These are phyloP conservation scores for Juglanconis juglandina DNA, from an alignment of 2,329 filamentous ascomycete species.

Conservation along the genomic window DNA sequence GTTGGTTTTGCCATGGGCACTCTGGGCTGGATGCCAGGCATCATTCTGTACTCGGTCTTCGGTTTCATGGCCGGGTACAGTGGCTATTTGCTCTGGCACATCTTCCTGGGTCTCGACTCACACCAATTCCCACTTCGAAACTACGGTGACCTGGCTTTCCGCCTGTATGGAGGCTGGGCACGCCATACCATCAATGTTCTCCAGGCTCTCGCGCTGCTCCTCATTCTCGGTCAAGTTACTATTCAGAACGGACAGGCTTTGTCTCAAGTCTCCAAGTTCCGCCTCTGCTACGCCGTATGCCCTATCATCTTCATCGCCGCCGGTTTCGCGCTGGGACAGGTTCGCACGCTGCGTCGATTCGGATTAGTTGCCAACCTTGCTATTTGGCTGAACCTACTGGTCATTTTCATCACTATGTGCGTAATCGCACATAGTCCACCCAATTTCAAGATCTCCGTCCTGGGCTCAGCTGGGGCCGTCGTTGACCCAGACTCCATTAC, in stretches of 20 bases:
- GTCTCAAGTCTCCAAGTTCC: slow-evolving; percentile 47
- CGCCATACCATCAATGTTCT: slow-evolving; percentile 46
- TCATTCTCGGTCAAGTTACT: slow-evolving; percentile 50
- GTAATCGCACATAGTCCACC: slow-evolving; percentile 46
- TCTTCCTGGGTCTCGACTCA: slow-evolving; percentile 43
- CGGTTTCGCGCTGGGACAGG: slow-evolving; percentile 52
- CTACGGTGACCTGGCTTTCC: slow-evolving; percentile 47
- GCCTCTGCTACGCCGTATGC: slow-evolving; percentile 51
- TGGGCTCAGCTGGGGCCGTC: slow-evolving; percentile 26
- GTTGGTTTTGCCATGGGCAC: slow-evolving; percentile 31
- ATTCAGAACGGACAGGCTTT: slow-evolving; percentile 52
- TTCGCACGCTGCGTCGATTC: slow-evolving; percentile 51
- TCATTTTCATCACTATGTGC: slow-evolving; percentile 55
- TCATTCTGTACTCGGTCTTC: slow-evolving; percentile 45
- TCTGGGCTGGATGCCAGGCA: slow-evolving; percentile 35
- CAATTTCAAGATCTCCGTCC: slow-evolving; percentile 38
- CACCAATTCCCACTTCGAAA: slow-evolving; percentile 43
- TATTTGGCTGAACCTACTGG: slow-evolving; percentile 52
- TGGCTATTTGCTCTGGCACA: slow-evolving; percentile 41
- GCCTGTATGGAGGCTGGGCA: slow-evolving; percentile 40
- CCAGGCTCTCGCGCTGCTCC: slow-evolving; percentile 44
- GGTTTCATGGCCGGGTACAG: slow-evolving; percentile 39
- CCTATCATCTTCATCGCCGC: slow-evolving; percentile 46
- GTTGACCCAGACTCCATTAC: slow-evolving; percentile 28
- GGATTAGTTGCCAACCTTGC: slow-evolving; percentile 53